phyloP scores from a whole-genome alignment of 495 filamentous ascomycete species.

The Pyronema omphalodes region DNA sequence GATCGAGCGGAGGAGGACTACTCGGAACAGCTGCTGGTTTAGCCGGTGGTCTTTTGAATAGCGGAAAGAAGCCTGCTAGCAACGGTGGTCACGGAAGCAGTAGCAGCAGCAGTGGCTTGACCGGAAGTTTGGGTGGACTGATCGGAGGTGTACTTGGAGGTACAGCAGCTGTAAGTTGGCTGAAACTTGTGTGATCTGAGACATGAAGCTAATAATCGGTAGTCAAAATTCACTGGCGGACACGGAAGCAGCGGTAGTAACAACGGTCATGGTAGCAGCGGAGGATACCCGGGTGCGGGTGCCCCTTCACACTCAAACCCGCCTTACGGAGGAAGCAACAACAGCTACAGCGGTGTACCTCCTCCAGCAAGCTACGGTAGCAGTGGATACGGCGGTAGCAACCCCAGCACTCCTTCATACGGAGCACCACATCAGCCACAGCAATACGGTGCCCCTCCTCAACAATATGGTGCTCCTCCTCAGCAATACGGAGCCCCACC shows the following conservation, averaged over 20 bases:
- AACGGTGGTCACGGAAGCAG: slow-evolving; percentile 6
- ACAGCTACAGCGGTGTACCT: slow-evolving; percentile 10
- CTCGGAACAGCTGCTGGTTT: slow-evolving; percentile 19
- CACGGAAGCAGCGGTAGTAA: neutral
- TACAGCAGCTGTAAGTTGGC: neutral
- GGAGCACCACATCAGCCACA: slow-evolving; percentile 10
- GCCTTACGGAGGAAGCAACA: slow-evolving; percentile 3
- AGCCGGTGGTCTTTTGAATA: slow-evolving; percentile 16
- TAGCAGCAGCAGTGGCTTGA: slow-evolving; percentile 2
- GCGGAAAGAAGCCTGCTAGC: slow-evolving; percentile 9
- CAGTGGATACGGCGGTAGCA: slow-evolving; percentile 4
- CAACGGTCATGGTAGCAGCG: neutral
- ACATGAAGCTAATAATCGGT: neutral
- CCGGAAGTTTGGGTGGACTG: slow-evolving; percentile 13
- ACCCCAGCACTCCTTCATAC: slow-evolving; percentile 9
- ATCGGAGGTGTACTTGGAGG: slow-evolving; percentile 15
- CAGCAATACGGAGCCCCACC: slow-evolving; percentile 21
- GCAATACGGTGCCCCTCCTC: slow-evolving; percentile 13
- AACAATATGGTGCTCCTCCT: slow-evolving; percentile 16
- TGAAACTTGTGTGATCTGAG: neutral
- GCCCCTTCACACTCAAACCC: neutral
- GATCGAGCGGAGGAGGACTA: slow-evolving; percentile 10
- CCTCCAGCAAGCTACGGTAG: neutral
- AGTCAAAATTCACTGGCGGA: neutral
- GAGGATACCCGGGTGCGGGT: too few species aligned